Base-by-base conservation (phyloP, 495 filamentous ascomycete species). In the Echria macrotheca region DNA sequence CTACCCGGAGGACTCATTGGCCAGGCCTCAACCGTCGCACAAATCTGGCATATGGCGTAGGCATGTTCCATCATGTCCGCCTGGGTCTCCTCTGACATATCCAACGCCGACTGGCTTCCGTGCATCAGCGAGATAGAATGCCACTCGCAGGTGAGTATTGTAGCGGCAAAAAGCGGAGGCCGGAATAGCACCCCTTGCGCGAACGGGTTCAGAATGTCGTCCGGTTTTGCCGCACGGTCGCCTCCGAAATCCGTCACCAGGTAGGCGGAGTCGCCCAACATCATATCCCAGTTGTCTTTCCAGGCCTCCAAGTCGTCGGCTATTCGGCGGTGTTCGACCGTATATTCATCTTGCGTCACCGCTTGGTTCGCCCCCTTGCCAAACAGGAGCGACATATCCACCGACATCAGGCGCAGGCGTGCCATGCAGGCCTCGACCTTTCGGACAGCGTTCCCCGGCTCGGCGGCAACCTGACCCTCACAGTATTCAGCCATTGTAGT, bases 331-430 rank as follows among this genome's bases (percentile, higher is more conserved):
- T 87, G 83, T 50, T 88, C 78, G 5, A 52, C 58, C 0, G 69
- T 59, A 53, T 95, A 95, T 4, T 86, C 72, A 10, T 83, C 79
- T 41, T 79, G 69, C 0, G 74, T 72, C 43, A 95, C 74, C 22
- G 74, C 70, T 11, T 74, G 73, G 47, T 82, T 80, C 12, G 77
- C 79, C 18, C 78, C 80, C 57, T 76, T 84, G 1, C 89, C 86
- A 53, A 88, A 91, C 2, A 95, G 70, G 2, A 84, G 74, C 5
- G 87, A 82, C 75, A 91, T 83, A 36, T 96, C 87, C 53, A 85
- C 77, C 2, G 85, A 87, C 31, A 93, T 79, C 23, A 91, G 73
- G 11, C 90, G 82, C 40, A 85, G 74, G 23, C 77, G 77, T 8
- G 85, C 79, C 38, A 80, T 74, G 10, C 76, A 73, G 3, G 78